phyloP scores from a whole-genome alignment of 768 basidiomycete species.

The Mycena vitilis region DNA sequence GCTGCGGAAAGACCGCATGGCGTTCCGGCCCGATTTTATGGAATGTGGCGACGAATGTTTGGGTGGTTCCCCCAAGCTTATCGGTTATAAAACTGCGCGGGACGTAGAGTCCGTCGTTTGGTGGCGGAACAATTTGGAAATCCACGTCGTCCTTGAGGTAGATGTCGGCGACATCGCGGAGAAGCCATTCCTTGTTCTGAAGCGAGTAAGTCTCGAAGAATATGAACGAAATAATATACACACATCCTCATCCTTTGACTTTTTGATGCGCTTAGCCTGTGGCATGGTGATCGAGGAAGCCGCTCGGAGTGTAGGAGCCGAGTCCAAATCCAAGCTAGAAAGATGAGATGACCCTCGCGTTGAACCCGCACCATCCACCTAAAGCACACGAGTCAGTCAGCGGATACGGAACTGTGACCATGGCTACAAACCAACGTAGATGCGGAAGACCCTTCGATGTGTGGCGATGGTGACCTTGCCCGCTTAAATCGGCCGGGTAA shows the following conservation, averaged over 20 bases:
- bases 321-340: not conserved
- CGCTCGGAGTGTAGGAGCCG: not conserved
- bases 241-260: not conserved
- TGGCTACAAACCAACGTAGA: slow-evolving; percentile 1
- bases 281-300: not conserved
- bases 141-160: slow-evolving; percentile 3
- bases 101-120: slow-evolving; percentile 1
- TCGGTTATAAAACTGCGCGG: slow-evolving; percentile 15
- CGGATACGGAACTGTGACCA: not conserved
- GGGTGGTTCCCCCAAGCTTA: slow-evolving; percentile 4
- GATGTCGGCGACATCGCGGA: not conserved
- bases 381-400: not conserved
- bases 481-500: slow-evolving; percentile 19
- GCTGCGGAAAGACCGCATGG: slow-evolving; percentile 39
- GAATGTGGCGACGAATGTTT: slow-evolving; percentile 9
- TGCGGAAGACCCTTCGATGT: not conserved
- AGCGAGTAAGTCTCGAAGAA: not conserved
- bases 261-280: slow-evolving; percentile 11
- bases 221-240: not conserved
- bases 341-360: not conserved
- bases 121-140: slow-evolving; percentile 2
- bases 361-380: not conserved
- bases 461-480: slow-evolving; percentile 4
- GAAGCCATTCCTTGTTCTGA: not conserved
- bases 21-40: not conserved